These are phyloP conservation scores for Lactarius sanguifluus DNA, from an alignment of 768 basidiomycete species.

Conservation along the genomic window DNA sequence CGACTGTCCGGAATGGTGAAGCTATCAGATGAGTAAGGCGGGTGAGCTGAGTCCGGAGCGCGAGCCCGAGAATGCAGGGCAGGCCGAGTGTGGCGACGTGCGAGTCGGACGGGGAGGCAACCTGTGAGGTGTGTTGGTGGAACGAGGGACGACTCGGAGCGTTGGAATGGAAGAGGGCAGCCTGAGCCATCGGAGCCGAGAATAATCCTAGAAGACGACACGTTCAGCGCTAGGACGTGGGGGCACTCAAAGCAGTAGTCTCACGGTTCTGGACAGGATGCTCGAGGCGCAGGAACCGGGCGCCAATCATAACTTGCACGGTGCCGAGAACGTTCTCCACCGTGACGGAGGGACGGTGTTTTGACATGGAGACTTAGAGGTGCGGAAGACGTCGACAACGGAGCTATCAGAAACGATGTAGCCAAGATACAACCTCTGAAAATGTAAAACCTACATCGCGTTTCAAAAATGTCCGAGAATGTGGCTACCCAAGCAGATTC, in stretches of 20 bases:
- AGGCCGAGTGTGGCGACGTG: too few species aligned
- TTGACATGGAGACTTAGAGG: not conserved
- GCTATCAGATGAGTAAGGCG: too few species aligned
- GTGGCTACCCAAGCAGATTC: not conserved
- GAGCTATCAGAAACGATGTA: not conserved
- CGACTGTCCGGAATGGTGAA: too few species aligned
- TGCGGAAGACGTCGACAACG: not conserved
- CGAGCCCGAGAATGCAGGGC: too few species aligned
- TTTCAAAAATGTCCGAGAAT: not conserved
- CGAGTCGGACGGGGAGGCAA: too few species aligned
- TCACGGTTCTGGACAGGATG: not conserved
- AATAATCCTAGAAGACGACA: not conserved
- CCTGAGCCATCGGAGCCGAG: too few species aligned
- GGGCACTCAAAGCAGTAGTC: not conserved
- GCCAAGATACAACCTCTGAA: not conserved
- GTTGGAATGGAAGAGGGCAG: too few species aligned
- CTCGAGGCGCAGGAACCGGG: fast-evolving
- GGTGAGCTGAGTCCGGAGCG: too few species aligned
- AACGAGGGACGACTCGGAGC: too few species aligned
- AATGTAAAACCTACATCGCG: not conserved
- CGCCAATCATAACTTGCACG: too few species aligned
- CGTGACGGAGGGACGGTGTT: not conserved
- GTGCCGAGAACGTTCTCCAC: too few species aligned
- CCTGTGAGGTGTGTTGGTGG: too few species aligned
- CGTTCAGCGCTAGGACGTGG: not conserved